Conservation (phyloP, 2,329 filamentous ascomycete species). For the Fusarium citri region DNA sequence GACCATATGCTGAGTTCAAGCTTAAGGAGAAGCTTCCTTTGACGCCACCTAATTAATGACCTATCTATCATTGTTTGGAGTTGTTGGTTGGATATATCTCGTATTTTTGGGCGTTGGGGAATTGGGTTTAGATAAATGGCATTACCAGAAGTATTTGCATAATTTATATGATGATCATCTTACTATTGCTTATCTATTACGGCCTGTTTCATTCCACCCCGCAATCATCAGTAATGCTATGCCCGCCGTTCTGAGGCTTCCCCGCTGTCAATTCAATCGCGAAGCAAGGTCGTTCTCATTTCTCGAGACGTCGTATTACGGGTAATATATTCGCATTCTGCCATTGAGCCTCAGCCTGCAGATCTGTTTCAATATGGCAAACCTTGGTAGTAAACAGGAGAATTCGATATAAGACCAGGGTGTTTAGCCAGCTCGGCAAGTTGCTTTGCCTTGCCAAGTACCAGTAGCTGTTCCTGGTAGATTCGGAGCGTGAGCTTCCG, state of each 20-base stretch:
- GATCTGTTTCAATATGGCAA: neutral
- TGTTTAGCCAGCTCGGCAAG: neutral
- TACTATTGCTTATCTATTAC: neutral
- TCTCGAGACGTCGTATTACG: neutral
- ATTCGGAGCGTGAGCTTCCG: neutral
- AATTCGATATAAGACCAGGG: neutral
- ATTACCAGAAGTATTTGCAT: neutral
- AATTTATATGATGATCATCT: neutral
- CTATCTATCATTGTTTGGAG: neutral
- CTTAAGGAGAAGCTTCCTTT: neutral
- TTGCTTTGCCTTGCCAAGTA: neutral
- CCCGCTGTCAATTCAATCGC: no score
- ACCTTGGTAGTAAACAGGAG: neutral
- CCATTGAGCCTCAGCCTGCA: neutral
- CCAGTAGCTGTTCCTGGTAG: neutral
- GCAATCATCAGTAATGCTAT: no score
- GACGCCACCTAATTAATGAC: neutral
- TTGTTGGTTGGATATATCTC: neutral
- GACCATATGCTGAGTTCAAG: conserved; percentile 9
- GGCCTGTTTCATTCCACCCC: no score
- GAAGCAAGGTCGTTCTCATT: neutral
- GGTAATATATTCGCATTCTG: neutral
- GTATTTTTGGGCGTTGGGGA: neutral
- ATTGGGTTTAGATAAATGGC: neutral
- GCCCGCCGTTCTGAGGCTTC: no score